phyloP scores from a whole-genome alignment of 2,329 filamentous ascomycete species.

The Fusarium tupiense region DNA sequence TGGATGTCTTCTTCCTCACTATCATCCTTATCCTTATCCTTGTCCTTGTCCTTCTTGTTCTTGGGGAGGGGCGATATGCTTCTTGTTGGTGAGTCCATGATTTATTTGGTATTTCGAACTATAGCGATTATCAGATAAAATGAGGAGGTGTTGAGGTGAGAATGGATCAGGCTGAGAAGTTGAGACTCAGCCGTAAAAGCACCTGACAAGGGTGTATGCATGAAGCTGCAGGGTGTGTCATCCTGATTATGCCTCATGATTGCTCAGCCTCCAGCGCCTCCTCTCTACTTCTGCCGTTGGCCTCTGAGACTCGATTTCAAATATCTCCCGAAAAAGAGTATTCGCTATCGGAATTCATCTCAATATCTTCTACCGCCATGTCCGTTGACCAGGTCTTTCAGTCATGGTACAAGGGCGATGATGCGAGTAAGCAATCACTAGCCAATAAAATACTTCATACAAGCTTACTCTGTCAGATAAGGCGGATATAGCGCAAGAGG shows the following conservation, averaged over 20 bases:
- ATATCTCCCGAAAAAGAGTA: accelerated
- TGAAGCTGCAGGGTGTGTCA: neutral
- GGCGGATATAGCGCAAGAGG: neutral
- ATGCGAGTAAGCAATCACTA: neutral
- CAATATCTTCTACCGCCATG: neutral
- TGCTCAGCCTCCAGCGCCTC: neutral
- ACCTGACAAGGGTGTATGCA: neutral
- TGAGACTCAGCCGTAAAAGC: neutral
- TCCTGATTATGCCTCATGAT: neutral
- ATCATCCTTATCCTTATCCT: neutral
- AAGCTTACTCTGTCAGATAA: neutral
- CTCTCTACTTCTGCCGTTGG: neutral
- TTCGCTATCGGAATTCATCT: accelerated
- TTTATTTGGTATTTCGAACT: accelerated
- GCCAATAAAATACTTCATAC: neutral
- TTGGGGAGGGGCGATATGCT: neutral
- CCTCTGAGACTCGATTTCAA: neutral
- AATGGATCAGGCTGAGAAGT: neutral
- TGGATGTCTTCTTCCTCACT: neutral
- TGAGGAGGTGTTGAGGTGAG: neutral
- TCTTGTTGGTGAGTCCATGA: neutral
- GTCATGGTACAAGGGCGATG: neutral
- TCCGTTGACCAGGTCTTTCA: neutral
- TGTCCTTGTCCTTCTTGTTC: neutral
- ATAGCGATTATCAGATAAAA: no score